Conservation (phyloP, 441 rosid species). For the Adansonia gregorii region DNA sequence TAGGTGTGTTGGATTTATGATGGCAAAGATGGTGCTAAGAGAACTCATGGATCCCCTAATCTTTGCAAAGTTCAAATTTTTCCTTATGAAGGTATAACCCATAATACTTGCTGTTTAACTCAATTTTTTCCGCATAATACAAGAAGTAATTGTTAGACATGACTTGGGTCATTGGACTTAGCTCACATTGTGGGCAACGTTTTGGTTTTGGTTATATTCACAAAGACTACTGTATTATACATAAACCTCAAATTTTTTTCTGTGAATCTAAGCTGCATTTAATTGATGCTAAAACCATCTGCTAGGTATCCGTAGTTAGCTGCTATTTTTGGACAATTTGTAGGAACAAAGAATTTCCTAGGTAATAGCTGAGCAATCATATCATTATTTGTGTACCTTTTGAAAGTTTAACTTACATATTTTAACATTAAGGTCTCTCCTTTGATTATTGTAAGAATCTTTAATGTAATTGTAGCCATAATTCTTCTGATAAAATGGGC, state of each 20-base stretch:
- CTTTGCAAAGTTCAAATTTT: conserved; percentile 75
- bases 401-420: neutral
- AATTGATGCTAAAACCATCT: neutral
- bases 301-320: neutral
- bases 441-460: neutral
- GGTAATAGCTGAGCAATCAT: neutral
- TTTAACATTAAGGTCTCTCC: neutral
- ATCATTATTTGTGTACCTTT: neutral
- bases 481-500: neutral
- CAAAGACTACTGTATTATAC: neutral
- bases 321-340: neutral
- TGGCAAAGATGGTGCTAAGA: conserved; percentile 94
- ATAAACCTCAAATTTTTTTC: neutral
- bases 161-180: neutral
- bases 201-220: neutral
- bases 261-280: neutral
- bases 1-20: conserved; percentile 96
- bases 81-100: conserved; percentile 71
- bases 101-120: neutral
- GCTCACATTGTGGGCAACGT: neutral
- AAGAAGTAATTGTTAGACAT: neutral
- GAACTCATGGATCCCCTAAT: conserved; percentile 88
- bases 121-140: neutral
- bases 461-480: neutral
- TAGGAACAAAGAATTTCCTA: neutral